Evolutionary conservation across 305 asterid genomes (phyloP), one percentile per base, ranked within the genome.

Genomic region (Withania somnifera): DNA sequence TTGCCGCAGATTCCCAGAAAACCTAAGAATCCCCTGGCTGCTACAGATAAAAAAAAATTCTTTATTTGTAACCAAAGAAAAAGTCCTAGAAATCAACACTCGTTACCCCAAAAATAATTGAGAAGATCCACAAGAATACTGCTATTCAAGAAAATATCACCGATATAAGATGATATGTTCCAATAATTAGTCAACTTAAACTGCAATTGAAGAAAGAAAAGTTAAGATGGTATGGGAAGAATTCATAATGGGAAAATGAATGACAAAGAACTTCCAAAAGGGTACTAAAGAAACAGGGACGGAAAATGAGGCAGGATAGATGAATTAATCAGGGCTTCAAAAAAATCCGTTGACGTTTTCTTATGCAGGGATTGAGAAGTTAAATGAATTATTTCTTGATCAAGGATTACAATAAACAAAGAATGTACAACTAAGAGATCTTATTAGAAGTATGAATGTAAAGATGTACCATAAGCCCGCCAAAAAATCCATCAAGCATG

Each of bases 381-480:
- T 15, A 71, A 61, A 66, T 34, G 51, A 79, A 60, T 13, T 78
- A 36, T 34, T 69, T 32, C 45, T 14, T 10, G 26, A 22, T 76
- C 69, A 81, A 17, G 67, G 82, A 68, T 60, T 61, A 82, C 17
- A 77, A 79, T 57, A 36, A 79, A 57, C 10, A 9, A 83, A 79
- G 80, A 71, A 63, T 3, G 20, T 4, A 71, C 0, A 20, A 32
- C 54, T 19, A 66, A 22, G 14, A 51, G 30, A 81, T 57, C 11
- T 20, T 40, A 20, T 40, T 36, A 54, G 50, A 19, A 79, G 20
- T 61, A 40, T 68, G 77, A 68, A 42, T 30, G 47, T 28, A 68
- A 38, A 17, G 51, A 53, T 15, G 50, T 91, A 95, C 98, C 99
- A 95, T 64, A 82, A 95, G 98, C 68, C 98, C 99, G 19, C 97